These are phyloP conservation scores for Tricholoma saponaceum DNA, from an alignment of 768 basidiomycete species.

Conservation along the genomic window DNA sequence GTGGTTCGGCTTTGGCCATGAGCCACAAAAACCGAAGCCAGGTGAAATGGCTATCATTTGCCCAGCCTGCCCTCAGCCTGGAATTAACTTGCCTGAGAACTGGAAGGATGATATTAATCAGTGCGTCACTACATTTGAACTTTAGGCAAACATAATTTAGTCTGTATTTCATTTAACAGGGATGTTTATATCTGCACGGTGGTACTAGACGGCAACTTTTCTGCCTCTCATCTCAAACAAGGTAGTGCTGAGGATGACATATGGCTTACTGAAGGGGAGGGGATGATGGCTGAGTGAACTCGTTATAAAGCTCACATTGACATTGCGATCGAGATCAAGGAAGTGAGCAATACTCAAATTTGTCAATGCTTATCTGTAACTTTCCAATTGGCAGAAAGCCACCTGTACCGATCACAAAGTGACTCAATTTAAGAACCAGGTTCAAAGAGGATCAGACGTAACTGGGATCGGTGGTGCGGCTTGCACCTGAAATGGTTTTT, in stretches of 20 bases:
- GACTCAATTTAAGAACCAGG: neutral
- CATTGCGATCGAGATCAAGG: neutral
- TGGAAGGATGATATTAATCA: neutral
- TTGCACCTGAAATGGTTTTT: neutral
- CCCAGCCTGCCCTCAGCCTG: neutral
- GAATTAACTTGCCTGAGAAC: neutral
- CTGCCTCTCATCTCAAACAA: neutral
- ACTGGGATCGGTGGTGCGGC: neutral
- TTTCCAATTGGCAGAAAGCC: neutral
- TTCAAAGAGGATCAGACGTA: neutral
- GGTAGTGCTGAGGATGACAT: neutral
- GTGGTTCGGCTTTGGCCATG: neutral
- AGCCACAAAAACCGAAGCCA: neutral
- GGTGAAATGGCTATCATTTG: neutral
- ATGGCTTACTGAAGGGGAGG: neutral
- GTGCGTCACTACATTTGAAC: neutral
- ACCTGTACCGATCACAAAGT: neutral
- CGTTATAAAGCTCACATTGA: too few relatives aligned
- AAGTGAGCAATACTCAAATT: neutral
- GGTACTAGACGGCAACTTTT: neutral
- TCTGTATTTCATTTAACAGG: neutral
- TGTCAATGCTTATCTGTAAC: neutral
- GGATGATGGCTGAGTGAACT: neutral
- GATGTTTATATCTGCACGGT: neutral
- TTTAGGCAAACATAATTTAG: neutral